Percentiles rank a stretch among this genome's conserved stretches.
These are phyloP conservation scores for Diaporthe australafricana DNA, from an alignment of 2,329 filamentous ascomycete genomes.

Conservation along the genomic window DNA sequence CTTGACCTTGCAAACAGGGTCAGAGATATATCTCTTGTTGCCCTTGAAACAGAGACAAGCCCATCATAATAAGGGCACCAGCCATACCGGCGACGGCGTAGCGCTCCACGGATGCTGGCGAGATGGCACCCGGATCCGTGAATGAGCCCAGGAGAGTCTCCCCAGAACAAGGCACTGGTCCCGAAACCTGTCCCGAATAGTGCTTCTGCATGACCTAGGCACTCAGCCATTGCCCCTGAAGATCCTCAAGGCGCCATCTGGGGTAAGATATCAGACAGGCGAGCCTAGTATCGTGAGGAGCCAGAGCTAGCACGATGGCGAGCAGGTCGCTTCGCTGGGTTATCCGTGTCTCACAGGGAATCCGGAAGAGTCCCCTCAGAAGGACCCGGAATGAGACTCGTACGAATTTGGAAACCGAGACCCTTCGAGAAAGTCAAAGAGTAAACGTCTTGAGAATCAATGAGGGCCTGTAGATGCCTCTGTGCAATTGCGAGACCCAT, in stretches of 20 bases:
- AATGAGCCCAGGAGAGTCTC: slow-evolving; percentile 8
- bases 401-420: slow-evolving; percentile 37
- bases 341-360: slow-evolving; percentile 15
- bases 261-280: slow-evolving; percentile 34
- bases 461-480: slow-evolving; percentile 48
- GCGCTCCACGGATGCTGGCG: slow-evolving; percentile 29
- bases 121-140: slow-evolving; percentile 26
- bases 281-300: slow-evolving; percentile 21
- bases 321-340: slow-evolving; percentile 28
- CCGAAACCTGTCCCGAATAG: slow-evolving; percentile 23
- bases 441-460: slow-evolving; percentile 39
- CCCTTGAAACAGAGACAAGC: slow-evolving; percentile 34
- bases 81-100: slow-evolving; percentile 20
- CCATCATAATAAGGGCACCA: slow-evolving; percentile 15
- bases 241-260: slow-evolving; percentile 36
- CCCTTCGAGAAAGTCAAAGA: slow-evolving; percentile 35
- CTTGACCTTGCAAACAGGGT: slow-evolving; percentile 10
- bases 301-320: slow-evolving; percentile 22
- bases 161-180: slow-evolving; percentile 16
- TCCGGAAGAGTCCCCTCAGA: slow-evolving; percentile 18
- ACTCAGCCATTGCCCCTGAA: slow-evolving; percentile 34
- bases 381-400: slow-evolving; percentile 28
- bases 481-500: slow-evolving; percentile 38
- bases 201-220: slow-evolving; percentile 29
- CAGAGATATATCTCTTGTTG: background rate